Evolutionary conservation across 345 rosid species (phyloP), one percentile per base, ranked within the genome.

Genomic region (Eutrema japonicum): DNA sequence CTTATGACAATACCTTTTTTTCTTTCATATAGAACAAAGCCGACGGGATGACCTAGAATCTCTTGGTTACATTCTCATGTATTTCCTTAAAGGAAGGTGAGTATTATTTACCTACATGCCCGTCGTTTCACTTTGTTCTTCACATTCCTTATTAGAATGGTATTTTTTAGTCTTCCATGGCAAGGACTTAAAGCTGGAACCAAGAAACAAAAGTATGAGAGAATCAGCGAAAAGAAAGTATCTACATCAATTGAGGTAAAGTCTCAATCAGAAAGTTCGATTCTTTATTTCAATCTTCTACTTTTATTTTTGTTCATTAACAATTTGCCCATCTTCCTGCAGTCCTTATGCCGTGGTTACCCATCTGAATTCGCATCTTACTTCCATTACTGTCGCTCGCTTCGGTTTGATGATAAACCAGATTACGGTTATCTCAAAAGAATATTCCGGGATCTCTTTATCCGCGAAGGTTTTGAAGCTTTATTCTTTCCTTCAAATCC

Each of bases 131-230:
- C 49, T n/a, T 67, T 7, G 43, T 45, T 74, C 14, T 53, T 52
- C 35, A 41, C 43, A 68, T 46, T 10, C 43, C 12, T 65, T 51
- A 55, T 42, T 18, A 63, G 40, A 50, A 43, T 26, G 40, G 70
- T 76, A 36, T 37, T 64, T 40, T 64, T 4, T 51, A 95, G 99
- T 81, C 98, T 95, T 82, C 99, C 99, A 30, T 95, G 99, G 99
- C 99, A 95, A 85, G 99, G 99, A 71, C 80, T 95, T 41, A 92
- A 89, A 83, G 98, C 98, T 29, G 99, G 99, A 80, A 95, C 86
- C 46, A 95, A 95, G 87, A 95, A 95, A 77, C 99, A 92, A 71
- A 92, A 92, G 81, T 95, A 95, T 69, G 99, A 95, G 76, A 92
- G 87, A 81, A 95, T 95, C 61, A 87, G 99, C 66, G 99, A 95